Conservation (phyloP, 768 basidiomycete species). For the Crucibulum laeve region DNA sequence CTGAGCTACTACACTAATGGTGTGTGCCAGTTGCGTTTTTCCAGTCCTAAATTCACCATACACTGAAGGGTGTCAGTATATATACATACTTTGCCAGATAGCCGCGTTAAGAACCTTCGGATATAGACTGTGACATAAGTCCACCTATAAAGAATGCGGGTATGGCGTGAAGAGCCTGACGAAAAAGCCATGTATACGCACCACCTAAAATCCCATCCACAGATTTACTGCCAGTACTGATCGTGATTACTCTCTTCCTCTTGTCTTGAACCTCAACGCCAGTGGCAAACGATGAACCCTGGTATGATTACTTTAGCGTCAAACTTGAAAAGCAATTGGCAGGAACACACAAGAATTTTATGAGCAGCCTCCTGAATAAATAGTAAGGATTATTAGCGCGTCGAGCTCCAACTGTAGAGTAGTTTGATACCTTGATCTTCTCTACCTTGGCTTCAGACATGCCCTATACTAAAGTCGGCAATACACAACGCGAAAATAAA, state of each 20-base stretch:
- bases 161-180: neutral
- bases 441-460: constrained; percentile 98
- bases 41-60: constrained; percentile 97
- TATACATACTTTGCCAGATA: neutral
- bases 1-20: constrained; percentile 88
- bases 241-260: constrained; percentile 70
- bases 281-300: constrained; percentile 92
- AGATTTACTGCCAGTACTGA: constrained; percentile 91
- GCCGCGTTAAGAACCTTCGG: constrained; percentile 57
- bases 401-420: neutral
- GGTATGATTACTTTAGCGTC: constrained; percentile 1
- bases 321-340: neutral
- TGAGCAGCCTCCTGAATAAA: constrained; percentile 75
- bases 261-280: constrained; percentile 89
- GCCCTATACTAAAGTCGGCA: constrained; percentile 62
- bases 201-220: constrained; percentile 90
- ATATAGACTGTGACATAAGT: constrained; percentile 88
- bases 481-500: constrained; percentile 13
- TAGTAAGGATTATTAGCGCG: neutral
- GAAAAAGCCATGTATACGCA: constrained; percentile 21
- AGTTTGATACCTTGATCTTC: constrained; percentile 78
- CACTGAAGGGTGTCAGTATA: constrained; percentile 38
- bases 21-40: constrained; percentile 94
- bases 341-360: constrained; percentile 63
- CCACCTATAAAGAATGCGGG: constrained; percentile 50